These are phyloP conservation scores for Daldinia loculata DNA, from an alignment of 495 filamentous ascomycete species.

Conservation along the genomic window DNA sequence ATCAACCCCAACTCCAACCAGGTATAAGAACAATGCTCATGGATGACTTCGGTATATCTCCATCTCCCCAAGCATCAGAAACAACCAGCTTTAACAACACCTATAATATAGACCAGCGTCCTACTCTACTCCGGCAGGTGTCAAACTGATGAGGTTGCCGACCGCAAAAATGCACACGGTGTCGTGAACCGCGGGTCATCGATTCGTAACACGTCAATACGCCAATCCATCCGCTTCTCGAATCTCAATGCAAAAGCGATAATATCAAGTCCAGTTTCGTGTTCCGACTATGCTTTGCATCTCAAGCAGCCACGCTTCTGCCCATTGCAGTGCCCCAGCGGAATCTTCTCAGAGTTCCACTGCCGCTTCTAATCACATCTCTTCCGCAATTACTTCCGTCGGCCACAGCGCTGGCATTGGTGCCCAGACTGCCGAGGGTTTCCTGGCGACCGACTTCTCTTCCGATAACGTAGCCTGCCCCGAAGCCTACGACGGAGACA, in stretches of 20 bases:
- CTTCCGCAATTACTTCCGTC: conserved; percentile 51
- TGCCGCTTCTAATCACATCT: conserved; percentile 52
- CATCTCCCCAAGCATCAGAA: not conserved
- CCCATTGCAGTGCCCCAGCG: conserved; percentile 56
- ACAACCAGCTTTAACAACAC: not conserved
- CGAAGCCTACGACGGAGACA: conserved; percentile 90
- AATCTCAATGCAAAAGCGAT: conserved; percentile 15
- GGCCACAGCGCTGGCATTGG: conserved; percentile 49
- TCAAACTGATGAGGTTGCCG: conserved; percentile 11
- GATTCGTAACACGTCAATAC: conserved; percentile 35
- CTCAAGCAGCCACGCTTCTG: conserved; percentile 53
- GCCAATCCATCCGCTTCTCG: conserved; percentile 13
- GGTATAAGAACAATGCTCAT: conserved; percentile 20
- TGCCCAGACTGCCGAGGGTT: conserved; percentile 47
- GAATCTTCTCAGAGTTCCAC: conserved; percentile 55
- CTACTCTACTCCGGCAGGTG: conserved; percentile 14
- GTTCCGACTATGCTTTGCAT: not conserved
- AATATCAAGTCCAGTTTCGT: conserved; percentile 12
- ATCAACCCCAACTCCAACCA: conserved; percentile 22
- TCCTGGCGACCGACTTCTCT: conserved; percentile 80
- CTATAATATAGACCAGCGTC: conserved; percentile 11
- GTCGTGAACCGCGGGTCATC: conserved; percentile 16
- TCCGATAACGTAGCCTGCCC: conserved; percentile 90
- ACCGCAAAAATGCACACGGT: conserved; percentile 14
- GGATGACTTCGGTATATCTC: conserved; percentile 21